Evolutionary conservation across 2,329 filamentous ascomycete genomes (phyloP).

Genomic region (Fusarium beomiforme): DNA sequence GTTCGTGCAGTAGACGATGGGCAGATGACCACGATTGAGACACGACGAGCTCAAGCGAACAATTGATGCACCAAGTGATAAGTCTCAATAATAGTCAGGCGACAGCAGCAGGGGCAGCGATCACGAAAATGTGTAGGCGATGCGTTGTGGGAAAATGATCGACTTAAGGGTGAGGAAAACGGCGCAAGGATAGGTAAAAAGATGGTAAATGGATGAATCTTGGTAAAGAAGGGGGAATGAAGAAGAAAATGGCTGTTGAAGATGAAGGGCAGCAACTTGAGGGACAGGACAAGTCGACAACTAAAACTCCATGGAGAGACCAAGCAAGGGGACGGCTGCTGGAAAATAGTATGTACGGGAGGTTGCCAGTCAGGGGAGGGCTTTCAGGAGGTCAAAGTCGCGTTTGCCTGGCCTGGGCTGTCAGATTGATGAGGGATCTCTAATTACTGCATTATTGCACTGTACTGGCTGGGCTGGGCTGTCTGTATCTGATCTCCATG

Average conservation of each 20-base stretch:
- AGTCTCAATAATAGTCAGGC: conserved; percentile 33
- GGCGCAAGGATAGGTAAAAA: not conserved
- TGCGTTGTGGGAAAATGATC: conserved; percentile 28
- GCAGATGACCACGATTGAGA: conserved; percentile 40
- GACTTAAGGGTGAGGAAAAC: conserved; percentile 34
- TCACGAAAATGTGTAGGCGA: conserved; percentile 11
- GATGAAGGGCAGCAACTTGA: conserved; percentile 13
- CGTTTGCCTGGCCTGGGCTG: conserved; percentile 18
- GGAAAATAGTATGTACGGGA: conserved; percentile 38
- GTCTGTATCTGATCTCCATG: conserved; percentile 6
- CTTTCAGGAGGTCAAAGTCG: conserved; percentile 31
- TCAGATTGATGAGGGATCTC: conserved; percentile 19
- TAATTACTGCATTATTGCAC: conserved; percentile 6
- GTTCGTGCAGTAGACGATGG: conserved; percentile 10
- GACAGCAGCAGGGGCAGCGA: conserved; percentile 20
- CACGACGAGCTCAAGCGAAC: conserved; percentile 23
- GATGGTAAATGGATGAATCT: conserved; percentile 7
- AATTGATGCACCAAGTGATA: conserved; percentile 29
- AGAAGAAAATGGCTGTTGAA: conserved; percentile 5
- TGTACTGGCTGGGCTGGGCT: not conserved
- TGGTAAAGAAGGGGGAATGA: conserved; percentile 12
- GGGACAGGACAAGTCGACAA: conserved; percentile 33
- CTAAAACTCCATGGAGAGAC: conserved; percentile 21
- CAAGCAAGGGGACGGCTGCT: conserved; percentile 26
- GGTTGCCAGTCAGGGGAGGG: conserved; percentile 26